These are phyloP conservation scores for Trichoderma pleuroti DNA, from an alignment of 2,329 filamentous ascomycete species.

Conservation along the genomic window DNA sequence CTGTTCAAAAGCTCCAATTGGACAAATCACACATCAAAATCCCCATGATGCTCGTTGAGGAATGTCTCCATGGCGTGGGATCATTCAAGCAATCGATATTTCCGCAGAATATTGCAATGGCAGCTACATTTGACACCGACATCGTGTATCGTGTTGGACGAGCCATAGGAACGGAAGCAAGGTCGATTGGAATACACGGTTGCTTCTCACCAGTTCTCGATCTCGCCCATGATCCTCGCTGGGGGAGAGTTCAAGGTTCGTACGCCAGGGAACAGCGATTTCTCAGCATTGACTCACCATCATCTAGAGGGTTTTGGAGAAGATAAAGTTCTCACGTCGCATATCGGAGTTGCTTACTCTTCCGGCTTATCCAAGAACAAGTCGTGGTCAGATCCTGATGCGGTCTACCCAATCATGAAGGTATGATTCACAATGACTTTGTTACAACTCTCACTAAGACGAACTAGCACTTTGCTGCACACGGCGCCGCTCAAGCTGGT, in stretches of 20 bases:
- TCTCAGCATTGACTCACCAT: neutral
- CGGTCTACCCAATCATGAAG: slow-evolving; percentile 17
- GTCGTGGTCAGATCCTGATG: slow-evolving; percentile 9
- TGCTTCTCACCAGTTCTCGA: slow-evolving; percentile 17
- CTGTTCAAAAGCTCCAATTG: slow-evolving; percentile 12
- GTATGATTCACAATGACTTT: neutral
- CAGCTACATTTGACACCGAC: slow-evolving; percentile 13
- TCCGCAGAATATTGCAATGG: slow-evolving; percentile 17
- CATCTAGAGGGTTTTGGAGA: slow-evolving; percentile 7
- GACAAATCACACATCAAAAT: slow-evolving; percentile 13
- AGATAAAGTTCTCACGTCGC: slow-evolving; percentile 14
- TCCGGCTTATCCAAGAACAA: slow-evolving; percentile 18
- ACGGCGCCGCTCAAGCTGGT: neutral
- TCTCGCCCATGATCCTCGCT: slow-evolving; percentile 16
- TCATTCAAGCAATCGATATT: slow-evolving; percentile 17
- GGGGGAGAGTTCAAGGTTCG: slow-evolving; percentile 14
- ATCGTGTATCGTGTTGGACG: slow-evolving; percentile 12
- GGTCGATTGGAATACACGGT: slow-evolving; percentile 13
- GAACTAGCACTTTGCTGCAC: neutral
- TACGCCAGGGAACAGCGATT: neutral
- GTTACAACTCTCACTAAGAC: neutral
- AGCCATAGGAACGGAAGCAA: slow-evolving; percentile 16
- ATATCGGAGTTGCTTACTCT: slow-evolving; percentile 15
- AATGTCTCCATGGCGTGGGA: slow-evolving; percentile 8
- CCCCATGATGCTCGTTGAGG: slow-evolving; percentile 17